Base-by-base conservation (phyloP, 148 eudicot species). In the Bassia scoparia region DNA sequence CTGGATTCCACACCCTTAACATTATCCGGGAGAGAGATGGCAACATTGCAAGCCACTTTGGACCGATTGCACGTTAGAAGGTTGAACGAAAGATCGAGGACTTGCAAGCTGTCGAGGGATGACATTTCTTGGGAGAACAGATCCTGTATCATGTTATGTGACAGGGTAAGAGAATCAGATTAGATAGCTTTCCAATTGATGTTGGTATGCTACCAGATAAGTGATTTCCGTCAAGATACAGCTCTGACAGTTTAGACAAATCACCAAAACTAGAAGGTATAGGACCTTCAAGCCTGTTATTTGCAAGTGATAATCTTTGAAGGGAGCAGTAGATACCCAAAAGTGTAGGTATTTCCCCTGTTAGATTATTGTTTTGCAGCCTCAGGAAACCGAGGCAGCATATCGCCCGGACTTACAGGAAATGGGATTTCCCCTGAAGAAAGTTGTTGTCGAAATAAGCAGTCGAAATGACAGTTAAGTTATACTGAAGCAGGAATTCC, bases 371-470 rank as follows among this genome's bases (percentile, higher is more conserved):
- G 38, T 81, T 49, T 18, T 87, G 77, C 72, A 84, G 81, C 72
- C 81, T 84, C 15, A 81, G 82, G 70, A 78, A 78, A 21, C 79
- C 49, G 20, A 89, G 90, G 56, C 77, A 83, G 77, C 87, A 87
- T 80, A 61, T 79, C 80, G 50, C 79, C 78, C 54, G 65, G 70
- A 33, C 68, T 74, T 44, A 73, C 56, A 13, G 82, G n/a, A 61
- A 80, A 85, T 52, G 83, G 83, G 50, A 89, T 87, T 30, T 81
- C 16, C 91, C 95, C 27, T 77, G 82, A 20, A 87, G 86, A 14
- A 48, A 74, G 77, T 88, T 88, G 76, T 58, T 74, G 34, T 82
- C 68, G 16, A 86, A 78, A 60, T 68, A 80, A 14, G 77, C 56
- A 11, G 55, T 43, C 23, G 82, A 52, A 68, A 87, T 64, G 81